Evolutionary conservation across 2,329 filamentous ascomycete species (phyloP), one percentile per base, ranked within the genome.

Genomic region (Sphaerulina musiva): DNA sequence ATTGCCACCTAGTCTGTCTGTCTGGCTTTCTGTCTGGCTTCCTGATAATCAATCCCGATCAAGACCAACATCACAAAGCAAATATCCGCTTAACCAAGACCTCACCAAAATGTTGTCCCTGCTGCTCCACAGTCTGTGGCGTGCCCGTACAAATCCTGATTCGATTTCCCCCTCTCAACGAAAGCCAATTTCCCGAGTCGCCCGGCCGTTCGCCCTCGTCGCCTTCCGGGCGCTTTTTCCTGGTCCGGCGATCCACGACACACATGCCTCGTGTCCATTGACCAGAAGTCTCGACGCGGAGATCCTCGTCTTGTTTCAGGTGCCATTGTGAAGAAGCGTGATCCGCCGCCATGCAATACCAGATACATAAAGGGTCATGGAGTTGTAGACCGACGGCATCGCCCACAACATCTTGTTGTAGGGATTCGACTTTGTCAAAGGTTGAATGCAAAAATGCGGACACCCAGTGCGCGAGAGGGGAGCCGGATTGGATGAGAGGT

Each of bases 181-280:
- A 89, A 66, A 93, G 70, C 93, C 93, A 97, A 49, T 85, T 75
- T 63, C 81, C 68, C 71, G 83, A 76, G 69, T 97, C 92, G 40
- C 85, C 87, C 0, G 84, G 78, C 31, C 84, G 78, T 61, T 80
- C 79, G 43, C 76, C 74, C 20, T 78, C 77, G 48, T 77, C 70
- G 20, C 64, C 70, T 6, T 70, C 56, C 65, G 73, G 56, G 68
- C 73, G 76, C 66, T 82, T 81, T 58, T 73, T 76, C 51, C 82
- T 73, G 38, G 74, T 72, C 43, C 93, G 80, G 36, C 83, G 78
- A 75, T 98, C 93, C 40, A 90, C 76, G 32, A 97, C 79, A 66
- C 90, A 91, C 84, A 93, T 91, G 1, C 93, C 65, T 53, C 89
- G 79, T 44, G 91, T 95, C 93, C 93, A 98, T 74, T 97, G 93